Evolutionary conservation across 2,329 filamentous ascomycete species (phyloP), one percentile per base, ranked within the genome.

Genomic region (Chrysoporthe deuterocubensis): DNA sequence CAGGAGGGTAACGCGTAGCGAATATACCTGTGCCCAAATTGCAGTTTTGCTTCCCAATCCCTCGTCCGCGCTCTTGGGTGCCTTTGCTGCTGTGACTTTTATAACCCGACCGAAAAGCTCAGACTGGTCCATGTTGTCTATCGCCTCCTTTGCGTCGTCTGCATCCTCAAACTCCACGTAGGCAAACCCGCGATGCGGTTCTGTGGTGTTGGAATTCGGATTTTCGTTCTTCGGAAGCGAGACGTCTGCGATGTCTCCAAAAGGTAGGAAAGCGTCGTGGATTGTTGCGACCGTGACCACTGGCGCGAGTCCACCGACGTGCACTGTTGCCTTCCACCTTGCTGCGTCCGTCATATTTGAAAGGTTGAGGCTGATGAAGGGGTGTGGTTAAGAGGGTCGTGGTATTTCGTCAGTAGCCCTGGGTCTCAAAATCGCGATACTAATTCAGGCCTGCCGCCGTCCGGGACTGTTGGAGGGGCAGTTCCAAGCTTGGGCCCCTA

Each of bases 91-190:
- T 57, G 93, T 94, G 63, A 98, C 95, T 78, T 94, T 97, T 78
- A 99, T 91, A 16, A 96, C 90, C 69, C 93, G 89, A 13, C 96
- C 96, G 77, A 95, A 98, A 58, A 99, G 87, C 81, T 98, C 95
- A 69, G 94, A 92, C 78, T 97, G 94, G 77, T 99, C 93, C 95
- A 99, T 98, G 77, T 99, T 99, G 84, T 98, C 94, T 78, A 99
- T 97, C 62, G 96, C 96, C 80, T 98, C 95, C 75, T 90, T 90
- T 40, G 94, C 95, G 80, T 99, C 96, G 67, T 90, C 88, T 14
- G 89, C 85, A 67, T 93, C 87, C 74, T 97, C 94, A 76, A 92
- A 99, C 76, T 99, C 96, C 62, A 99, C 92, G 77, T 99, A 98
- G 68, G 94, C 96, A 79, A 98, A 99, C 0, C 96, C 96, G 64